Evolutionary conservation across 305 asterid species (phyloP).

Genomic region (Fraxinus dipetala): DNA sequence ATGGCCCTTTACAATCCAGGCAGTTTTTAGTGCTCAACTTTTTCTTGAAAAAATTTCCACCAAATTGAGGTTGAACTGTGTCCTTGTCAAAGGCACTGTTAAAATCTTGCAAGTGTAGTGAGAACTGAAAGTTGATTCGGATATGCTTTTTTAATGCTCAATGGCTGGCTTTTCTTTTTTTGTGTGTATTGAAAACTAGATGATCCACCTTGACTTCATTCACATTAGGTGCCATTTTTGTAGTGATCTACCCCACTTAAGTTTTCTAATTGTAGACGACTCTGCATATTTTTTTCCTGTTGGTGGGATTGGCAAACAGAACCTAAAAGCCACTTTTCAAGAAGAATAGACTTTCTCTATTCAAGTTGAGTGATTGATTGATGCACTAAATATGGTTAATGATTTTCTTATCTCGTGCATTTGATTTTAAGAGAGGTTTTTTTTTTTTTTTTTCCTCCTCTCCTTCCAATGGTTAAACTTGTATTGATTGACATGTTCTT

Average conservation of each 20-base stretch:
- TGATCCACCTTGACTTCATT: background rate
- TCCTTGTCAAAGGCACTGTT: background rate
- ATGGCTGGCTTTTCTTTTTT: background rate
- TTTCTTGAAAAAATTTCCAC: background rate
- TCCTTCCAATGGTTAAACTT: background rate
- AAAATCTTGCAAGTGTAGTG: background rate
- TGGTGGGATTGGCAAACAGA: constrained; percentile 2
- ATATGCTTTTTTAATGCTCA: background rate
- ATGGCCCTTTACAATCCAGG: background rate
- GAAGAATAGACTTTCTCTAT: background rate
- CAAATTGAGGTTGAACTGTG: background rate
- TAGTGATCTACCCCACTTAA: background rate
- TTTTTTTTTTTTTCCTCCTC: no score
- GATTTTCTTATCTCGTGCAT: background rate
- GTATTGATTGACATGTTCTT: background rate
- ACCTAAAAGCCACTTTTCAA: background rate
- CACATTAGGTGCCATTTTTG: background rate
- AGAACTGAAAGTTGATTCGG: background rate
- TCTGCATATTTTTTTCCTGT: background rate
- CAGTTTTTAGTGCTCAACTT: background rate
- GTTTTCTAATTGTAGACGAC: background rate
- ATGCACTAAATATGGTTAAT: background rate
- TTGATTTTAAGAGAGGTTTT: background rate
- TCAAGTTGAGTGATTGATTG: background rate
- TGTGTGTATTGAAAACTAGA: background rate